A percentile compares a stretch with the other conserved stretches of the same genome.
Conservation (phyloP, 2,329 filamentous ascomycete genomes). For the Macrophomina phaseolina region DNA sequence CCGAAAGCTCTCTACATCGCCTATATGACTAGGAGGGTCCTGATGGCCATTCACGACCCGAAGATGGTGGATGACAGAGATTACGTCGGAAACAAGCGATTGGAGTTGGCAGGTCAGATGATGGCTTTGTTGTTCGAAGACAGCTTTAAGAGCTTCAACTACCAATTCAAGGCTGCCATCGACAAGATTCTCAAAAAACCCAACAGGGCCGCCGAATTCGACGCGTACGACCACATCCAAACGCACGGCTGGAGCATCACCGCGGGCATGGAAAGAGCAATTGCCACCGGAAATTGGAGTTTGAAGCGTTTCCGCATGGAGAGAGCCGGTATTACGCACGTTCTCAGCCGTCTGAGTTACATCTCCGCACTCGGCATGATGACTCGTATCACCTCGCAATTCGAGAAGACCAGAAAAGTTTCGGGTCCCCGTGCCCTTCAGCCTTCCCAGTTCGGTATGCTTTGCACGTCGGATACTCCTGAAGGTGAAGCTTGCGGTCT, state of each 20-base stretch:
- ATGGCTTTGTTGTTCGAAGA: slow-evolving; percentile 95
- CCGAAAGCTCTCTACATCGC: slow-evolving; percentile 97
- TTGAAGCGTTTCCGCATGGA: slow-evolving; percentile 99
- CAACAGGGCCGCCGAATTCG: slow-evolving; percentile 84
- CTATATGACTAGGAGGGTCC: slow-evolving; percentile 93
- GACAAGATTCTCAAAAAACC: slow-evolving; percentile 96
- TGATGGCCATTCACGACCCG: slow-evolving; percentile 91
- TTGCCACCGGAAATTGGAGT: slow-evolving; percentile 97
- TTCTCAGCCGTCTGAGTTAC: slow-evolving; percentile 92
- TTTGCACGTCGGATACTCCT: slow-evolving; percentile 95
- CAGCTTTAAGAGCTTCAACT: slow-evolving; percentile 93
- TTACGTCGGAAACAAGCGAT: slow-evolving; percentile 95
- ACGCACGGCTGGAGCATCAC: slow-evolving; percentile 88
- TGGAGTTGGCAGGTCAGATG: slow-evolving; percentile 94
- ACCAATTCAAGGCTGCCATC: slow-evolving; percentile 87
- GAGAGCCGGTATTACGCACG: slow-evolving; percentile 92
- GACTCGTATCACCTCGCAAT: slow-evolving; percentile 97
- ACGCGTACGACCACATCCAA: slow-evolving; percentile 82
- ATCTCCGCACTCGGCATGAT: slow-evolving; percentile 99
- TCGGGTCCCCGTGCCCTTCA: slow-evolving; percentile 94
- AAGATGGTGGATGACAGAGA: slow-evolving; percentile 94
- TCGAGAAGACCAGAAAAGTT: slow-evolving; percentile 97
- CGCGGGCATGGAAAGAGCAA: slow-evolving; percentile 90
- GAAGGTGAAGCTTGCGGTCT: slow-evolving; percentile 98
- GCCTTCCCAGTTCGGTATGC: slow-evolving; percentile 97